phyloP scores from a whole-genome alignment of 2,329 filamentous ascomycete species.

The Colletotrichum magnum region DNA sequence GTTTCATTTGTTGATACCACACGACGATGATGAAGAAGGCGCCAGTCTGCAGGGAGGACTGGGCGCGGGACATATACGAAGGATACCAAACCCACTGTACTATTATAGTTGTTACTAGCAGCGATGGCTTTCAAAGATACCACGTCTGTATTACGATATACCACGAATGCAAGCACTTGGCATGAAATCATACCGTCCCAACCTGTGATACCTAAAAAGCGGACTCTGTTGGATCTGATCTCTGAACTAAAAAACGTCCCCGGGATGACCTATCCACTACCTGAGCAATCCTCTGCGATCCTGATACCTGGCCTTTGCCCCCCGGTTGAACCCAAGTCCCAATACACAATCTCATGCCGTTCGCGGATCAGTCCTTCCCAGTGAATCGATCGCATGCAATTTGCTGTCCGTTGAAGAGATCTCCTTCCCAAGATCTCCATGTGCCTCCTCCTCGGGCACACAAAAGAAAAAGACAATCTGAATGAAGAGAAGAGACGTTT shows the following conservation, averaged over 20 bases:
- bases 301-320: neutral
- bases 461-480: too few species aligned
- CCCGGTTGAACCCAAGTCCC: conserved; percentile 18
- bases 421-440: neutral
- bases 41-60: neutral
- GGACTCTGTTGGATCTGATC: neutral
- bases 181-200: neutral
- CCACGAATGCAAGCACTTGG: neutral
- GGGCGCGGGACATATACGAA: neutral
- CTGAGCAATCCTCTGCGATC: conserved; percentile 5
- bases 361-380: conserved; percentile 1
- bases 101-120: conserved; percentile 22
- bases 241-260: neutral
- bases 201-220: neutral
- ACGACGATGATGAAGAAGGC: conserved; percentile 15
- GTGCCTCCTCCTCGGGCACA: conserved; percentile 1
- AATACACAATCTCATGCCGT: conserved; percentile 3
- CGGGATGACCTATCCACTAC: neutral
- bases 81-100: conserved; percentile 28
- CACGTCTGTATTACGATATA: conserved; percentile 27
- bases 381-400: neutral
- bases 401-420: neutral
- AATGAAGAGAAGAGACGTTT: neutral
- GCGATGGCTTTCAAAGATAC: conserved; percentile 31
- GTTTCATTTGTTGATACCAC: conserved; percentile 8